Conservation (phyloP, 192 early-diverging fungal species). For the Gorgonomyces haynaldii region DNA sequence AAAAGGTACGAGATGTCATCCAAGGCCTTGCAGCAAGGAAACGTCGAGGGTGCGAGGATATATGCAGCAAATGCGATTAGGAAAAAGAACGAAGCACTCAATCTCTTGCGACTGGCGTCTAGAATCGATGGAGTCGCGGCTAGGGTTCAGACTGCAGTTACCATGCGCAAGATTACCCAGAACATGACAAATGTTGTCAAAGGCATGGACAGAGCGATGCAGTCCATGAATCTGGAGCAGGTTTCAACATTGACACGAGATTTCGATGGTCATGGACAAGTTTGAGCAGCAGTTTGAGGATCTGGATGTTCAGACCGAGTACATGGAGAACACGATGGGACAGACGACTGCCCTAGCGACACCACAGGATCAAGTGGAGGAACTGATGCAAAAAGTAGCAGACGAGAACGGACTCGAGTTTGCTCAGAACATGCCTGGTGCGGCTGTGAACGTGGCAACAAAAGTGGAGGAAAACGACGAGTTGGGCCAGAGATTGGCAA, state of each 20-base stretch:
- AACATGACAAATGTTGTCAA: constrained; percentile 83
- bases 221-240: constrained; percentile 92
- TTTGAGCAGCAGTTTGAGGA: constrained; percentile 96
- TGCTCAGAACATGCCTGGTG: constrained; percentile 54
- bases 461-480: constrained; percentile 46
- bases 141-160: constrained; percentile 86
- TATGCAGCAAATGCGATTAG: constrained; percentile 92
- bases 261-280: constrained; percentile 96
- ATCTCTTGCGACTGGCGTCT: constrained; percentile 74
- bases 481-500: constrained; percentile 50
- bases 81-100: constrained; percentile 90
- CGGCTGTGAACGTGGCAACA: constrained; percentile 20
- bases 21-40: constrained; percentile 83
- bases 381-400: constrained; percentile 83
- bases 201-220: constrained; percentile 90
- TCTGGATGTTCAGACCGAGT: constrained; percentile 91
- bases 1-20: constrained; percentile 50
- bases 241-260: constrained; percentile 49
- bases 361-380: constrained; percentile 84
- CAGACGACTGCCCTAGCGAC: constrained; percentile 75
- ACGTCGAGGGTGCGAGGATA: constrained; percentile 86
- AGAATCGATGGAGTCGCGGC: constrained; percentile 87
- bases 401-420: constrained; percentile 92
- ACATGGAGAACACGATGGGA: constrained; percentile 91
- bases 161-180: constrained; percentile 74